These are phyloP conservation scores for Colletotrichum simmondsii DNA, from an alignment of 2,329 filamentous ascomycete genomes.

Conservation along the genomic window DNA sequence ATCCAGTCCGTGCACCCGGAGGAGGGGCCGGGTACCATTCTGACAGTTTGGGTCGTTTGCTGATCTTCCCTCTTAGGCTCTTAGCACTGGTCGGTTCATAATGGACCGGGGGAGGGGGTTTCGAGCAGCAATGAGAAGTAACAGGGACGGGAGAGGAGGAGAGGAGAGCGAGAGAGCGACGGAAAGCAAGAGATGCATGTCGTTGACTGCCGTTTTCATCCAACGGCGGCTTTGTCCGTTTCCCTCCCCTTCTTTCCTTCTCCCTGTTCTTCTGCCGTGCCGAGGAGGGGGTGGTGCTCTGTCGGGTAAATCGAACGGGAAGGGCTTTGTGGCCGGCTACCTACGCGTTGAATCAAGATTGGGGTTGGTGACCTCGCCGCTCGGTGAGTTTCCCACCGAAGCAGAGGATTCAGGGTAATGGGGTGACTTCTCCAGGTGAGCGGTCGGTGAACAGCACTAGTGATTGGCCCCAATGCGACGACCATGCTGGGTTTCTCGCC, in stretches of 20 bases:
- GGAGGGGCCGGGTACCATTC: conserved; percentile 26
- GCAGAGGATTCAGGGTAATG: conserved; percentile 5
- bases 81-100: neutral
- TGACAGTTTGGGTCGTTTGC: conserved; percentile 7
- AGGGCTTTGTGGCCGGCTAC: neutral
- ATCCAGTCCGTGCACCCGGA: conserved; percentile 26
- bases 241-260: neutral
- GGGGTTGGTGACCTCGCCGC: neutral
- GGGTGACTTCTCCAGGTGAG: conserved; percentile 11
- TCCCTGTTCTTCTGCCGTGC: neutral
- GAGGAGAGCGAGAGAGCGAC: neutral
- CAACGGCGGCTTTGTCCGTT: neutral
- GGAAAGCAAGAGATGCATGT: neutral
- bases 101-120: neutral
- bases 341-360: neutral
- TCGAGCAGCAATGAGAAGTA: neutral
- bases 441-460: conserved; percentile 15
- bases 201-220: neutral
- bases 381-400: conserved; percentile 20
- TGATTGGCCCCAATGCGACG: neutral
- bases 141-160: neutral
- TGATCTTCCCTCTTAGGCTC: neutral
- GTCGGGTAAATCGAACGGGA: neutral
- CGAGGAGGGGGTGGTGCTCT: neutral
- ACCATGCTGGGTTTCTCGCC: neutral